Base-by-base conservation (phyloP, 257 asterid species). In the Linderniella brevidens region DNA sequence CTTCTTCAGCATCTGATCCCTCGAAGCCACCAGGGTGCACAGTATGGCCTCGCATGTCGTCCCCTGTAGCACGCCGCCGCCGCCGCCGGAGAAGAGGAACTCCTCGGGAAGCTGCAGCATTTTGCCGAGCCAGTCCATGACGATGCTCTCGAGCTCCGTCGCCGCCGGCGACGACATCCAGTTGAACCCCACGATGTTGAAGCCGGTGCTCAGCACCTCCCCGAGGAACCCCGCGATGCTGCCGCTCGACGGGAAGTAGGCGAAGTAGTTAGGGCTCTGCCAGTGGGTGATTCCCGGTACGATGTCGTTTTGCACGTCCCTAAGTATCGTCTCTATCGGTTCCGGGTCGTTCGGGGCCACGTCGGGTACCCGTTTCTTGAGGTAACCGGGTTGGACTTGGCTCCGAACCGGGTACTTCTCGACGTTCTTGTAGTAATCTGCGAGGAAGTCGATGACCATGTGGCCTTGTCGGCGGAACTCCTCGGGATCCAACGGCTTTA, bases 111-210 rank as follows among this genome's bases (percentile, higher is more conserved):
- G 74, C 32, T 71, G 8, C 0, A 82, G 70, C 83, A 78, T 63
- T 52, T 69, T 67, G 0, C 83, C 92, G 49, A 82, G 60, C 93
- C 93, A 82, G 39, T 82, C 92, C 79, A 78, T 73, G 58, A 82
- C 93, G 18, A 82, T 70, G 62, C 72, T 70, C 55, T 82, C 93
- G 4, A 82, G 80, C 63, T 82, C 92, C 4, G 93, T 78, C 16
- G 93, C 93, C 3, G 92, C 92, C 0, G 93, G 93, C 0, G 93
- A 82, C 1, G 93, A 69, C 64, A 82, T 72, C 93, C 92, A 82
- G 71, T 71, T 82, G 49, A 82, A 82, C 0, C 93, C 93, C 17
- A 78, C 86, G 9, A 77, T 52, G 54, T 82, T 82, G 46, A 78
- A 73, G 0, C 86, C 94, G 14, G 82, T 69, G 68, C 81, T 71